Percentiles rank a stretch among this genome's conserved stretches.
Conservation (phyloP, 305 asterid genomes). For the Fraxinus angustifolia region DNA sequence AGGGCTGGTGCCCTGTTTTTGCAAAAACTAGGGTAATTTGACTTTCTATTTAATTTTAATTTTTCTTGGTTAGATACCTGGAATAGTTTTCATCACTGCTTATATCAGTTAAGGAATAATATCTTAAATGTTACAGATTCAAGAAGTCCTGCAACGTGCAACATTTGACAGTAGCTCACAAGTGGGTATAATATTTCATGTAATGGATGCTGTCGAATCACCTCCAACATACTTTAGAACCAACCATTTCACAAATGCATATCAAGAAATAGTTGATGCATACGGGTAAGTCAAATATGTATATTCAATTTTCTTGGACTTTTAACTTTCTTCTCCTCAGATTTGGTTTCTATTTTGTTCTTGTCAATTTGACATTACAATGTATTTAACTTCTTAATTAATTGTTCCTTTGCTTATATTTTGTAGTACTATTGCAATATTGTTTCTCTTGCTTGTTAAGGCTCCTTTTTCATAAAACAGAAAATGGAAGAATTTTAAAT, state of each 20-base stretch:
- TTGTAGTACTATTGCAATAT: slow-evolving; percentile 18
- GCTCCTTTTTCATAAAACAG: not conserved
- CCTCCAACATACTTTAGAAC: slow-evolving; percentile 95
- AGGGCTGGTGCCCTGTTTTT: slow-evolving; percentile 98
- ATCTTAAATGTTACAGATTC: slow-evolving; percentile 56
- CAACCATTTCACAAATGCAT: slow-evolving; percentile 71
- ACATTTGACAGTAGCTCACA: slow-evolving; percentile 90
- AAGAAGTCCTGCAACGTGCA: slow-evolving; percentile 90
- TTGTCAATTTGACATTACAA: not conserved
- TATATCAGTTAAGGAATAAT: slow-evolving; percentile 17
- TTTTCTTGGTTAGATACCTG: slow-evolving; percentile 18
- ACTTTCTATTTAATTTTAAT: slow-evolving; percentile 16
- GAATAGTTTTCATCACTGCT: slow-evolving; percentile 21
- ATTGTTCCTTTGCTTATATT: slow-evolving; percentile 12
- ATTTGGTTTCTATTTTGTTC: not conserved
- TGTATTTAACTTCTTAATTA: slow-evolving; percentile 7
- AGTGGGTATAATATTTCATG: slow-evolving; percentile 91
- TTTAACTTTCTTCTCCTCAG: slow-evolving; percentile 1
- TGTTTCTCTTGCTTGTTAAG: slow-evolving; percentile 17
- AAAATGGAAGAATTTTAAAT: not conserved
- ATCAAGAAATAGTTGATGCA: slow-evolving; percentile 98
- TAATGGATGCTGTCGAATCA: slow-evolving; percentile 77
- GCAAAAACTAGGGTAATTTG: slow-evolving; percentile 66
- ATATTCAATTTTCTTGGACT: slow-evolving; percentile 8
- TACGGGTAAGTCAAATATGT: slow-evolving; percentile 68